Evolutionary conservation across 1,284 basidiomycete species (phyloP), one percentile per base, ranked within the genome.

Genomic region (Melanopsichium pennsylvanicum): DNA sequence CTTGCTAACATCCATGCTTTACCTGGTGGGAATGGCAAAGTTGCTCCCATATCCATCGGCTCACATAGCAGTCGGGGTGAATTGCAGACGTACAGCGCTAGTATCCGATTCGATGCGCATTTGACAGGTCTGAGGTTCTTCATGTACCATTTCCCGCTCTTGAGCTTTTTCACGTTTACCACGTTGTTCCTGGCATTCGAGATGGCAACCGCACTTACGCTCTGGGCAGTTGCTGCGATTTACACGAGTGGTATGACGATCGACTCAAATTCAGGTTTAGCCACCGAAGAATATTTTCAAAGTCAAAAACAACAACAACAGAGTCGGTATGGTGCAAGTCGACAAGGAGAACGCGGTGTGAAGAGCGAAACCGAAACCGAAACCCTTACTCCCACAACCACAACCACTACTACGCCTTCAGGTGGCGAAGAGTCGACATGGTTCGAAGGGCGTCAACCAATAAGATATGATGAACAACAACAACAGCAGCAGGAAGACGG

Each of bases 51-150:
- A 5, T 26, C 51, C 1, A 62, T 68, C 2, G 75, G 61, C 11
- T 69, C 63, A 25, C 58, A 61, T 19, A 45, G 62, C 7, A 75
- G 72, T 35, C 45, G 76, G 2, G 76, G 76, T 27, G 76, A 73
- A 56, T 45, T 80, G 39, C 78, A 80, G 54, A 73, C 74, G 27
- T 67, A 70, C 22, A 38, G 46, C 13, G 74, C 64, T 9, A 67
- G 64, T 22, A 47, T 81, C 11, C 71, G 75, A 18, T 79, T 81
- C 40, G 72, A 81, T 35, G 79, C 78, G 15, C 74, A 72, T 29
- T 50, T 81, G 10, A 68, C 70, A 2, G 79, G 79, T 6, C 44
- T 77, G 13, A 38, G 73, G 49, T 81, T 72, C 57, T 69, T 73
- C 55, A 76, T 81, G 75, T 77, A 76, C 44, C 64, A 77, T 39